A percentile compares a stretch with the other conserved stretches of the same genome.
Evolutionary conservation across 2,329 filamentous ascomycete genomes (phyloP).

Genomic region (Chaetothyriales sp.): DNA sequence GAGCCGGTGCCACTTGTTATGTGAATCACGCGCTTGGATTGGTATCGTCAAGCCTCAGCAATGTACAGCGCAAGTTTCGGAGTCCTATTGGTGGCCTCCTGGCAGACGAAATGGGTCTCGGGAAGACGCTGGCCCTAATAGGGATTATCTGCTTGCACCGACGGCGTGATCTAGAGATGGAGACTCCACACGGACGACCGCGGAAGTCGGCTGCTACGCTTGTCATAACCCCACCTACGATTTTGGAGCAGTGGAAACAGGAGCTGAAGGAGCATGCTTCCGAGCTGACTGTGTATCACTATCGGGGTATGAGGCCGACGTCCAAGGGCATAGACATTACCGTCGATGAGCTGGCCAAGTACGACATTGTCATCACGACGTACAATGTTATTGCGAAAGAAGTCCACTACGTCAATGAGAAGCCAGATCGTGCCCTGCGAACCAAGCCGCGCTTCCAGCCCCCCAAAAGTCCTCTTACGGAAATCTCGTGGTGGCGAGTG

Average conservation of each 20-base stretch:
- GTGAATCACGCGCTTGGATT: slow-evolving; percentile 29
- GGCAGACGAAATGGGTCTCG: slow-evolving; percentile 37
- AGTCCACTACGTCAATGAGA: slow-evolving; percentile 57
- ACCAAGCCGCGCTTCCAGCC: slow-evolving; percentile 49
- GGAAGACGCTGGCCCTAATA: slow-evolving; percentile 37
- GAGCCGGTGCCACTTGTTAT: slow-evolving; percentile 25
- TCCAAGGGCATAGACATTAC: slow-evolving; percentile 22
- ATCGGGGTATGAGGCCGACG: slow-evolving; percentile 35
- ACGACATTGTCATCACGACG: slow-evolving; percentile 47
- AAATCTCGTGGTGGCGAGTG: slow-evolving; percentile 77
- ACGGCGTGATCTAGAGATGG: slow-evolving; percentile 8
- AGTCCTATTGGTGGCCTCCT: slow-evolving; percentile 30
- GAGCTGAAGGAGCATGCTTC: slow-evolving; percentile 46
- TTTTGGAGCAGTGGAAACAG: slow-evolving; percentile 48
- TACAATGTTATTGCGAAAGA: slow-evolving; percentile 62
- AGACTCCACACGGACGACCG: slow-evolving; percentile 7
- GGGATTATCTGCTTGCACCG: slow-evolving; percentile 30
- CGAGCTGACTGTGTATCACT: slow-evolving; percentile 39
- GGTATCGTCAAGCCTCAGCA: slow-evolving; percentile 23
- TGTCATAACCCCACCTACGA: slow-evolving; percentile 47
- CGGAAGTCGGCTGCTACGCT: slow-evolving; percentile 39
- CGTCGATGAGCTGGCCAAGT: slow-evolving; percentile 31
- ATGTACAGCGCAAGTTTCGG: slow-evolving; percentile 20
- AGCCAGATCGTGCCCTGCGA: slow-evolving; percentile 56
- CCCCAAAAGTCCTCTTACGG: slow-evolving; percentile 58